phyloP scores from a whole-genome alignment of 75 land plant genomes.

The Selaginella tamariscina region DNA sequence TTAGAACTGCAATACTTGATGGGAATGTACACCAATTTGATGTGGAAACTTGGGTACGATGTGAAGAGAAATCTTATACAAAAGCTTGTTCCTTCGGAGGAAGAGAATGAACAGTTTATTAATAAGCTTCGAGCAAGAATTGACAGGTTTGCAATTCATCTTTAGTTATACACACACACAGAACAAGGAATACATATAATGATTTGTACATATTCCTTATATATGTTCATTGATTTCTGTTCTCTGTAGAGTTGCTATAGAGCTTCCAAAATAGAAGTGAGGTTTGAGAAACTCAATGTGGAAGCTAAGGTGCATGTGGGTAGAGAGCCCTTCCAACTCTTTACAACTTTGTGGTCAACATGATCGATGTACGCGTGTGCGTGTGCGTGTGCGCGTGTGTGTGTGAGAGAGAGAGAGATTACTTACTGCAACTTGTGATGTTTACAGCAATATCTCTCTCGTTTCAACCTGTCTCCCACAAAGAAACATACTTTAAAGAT shows the following conservation, averaged over 20 bases:
- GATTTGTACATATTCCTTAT: not conserved
- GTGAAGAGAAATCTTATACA: not conserved
- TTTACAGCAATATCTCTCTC: not conserved
- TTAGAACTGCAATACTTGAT: not conserved
- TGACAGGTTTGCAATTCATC: too few species aligned
- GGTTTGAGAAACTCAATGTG: not conserved
- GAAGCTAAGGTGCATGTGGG: slow-evolving; percentile 1
- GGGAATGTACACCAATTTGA: not conserved
- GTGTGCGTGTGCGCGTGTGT: too few species aligned
- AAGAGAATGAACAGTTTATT: not conserved
- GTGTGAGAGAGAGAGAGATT: too few species aligned
- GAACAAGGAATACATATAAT: too few species aligned
- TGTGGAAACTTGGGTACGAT: not conserved
- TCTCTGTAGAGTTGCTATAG: not conserved
- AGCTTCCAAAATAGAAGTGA: slow-evolving; percentile 8
- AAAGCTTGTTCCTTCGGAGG: not conserved
- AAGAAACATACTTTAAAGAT: not conserved
- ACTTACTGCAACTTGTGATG: too few species aligned
- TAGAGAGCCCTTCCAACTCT: not conserved
- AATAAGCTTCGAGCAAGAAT: not conserved
- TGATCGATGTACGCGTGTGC: not conserved
- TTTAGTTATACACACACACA: too few species aligned
- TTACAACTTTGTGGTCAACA: not conserved
- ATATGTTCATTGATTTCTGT: not conserved
- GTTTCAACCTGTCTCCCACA: not conserved